A percentile compares a stretch with the other conserved stretches of the same genome.
phyloP scores from a whole-genome alignment of 2,329 filamentous ascomycete species.

The Paracorniculantispora psalliotae region DNA sequence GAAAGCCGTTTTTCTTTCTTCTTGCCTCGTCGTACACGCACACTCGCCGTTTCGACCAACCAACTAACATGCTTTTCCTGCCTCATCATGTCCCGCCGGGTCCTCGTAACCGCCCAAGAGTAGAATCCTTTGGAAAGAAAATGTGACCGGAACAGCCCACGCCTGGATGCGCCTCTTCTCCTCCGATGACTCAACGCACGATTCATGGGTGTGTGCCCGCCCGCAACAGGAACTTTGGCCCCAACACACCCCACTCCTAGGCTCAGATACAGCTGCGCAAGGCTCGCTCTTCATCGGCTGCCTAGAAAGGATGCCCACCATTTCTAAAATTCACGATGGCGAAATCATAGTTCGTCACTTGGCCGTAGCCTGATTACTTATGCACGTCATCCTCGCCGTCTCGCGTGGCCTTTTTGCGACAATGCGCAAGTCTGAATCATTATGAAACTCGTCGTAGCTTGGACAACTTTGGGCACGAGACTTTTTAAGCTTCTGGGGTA shows the following conservation, averaged over 20 bases:
- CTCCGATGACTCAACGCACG: slow-evolving; percentile 3
- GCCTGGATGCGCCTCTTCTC: neutral
- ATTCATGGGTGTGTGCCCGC: slow-evolving; percentile 1
- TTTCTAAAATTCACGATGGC: neutral
- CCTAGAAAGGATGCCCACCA: neutral
- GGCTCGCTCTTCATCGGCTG: too few species aligned
- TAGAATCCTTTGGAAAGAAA: neutral
- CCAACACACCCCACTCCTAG: neutral
- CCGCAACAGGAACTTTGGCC: neutral
- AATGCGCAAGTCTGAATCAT: neutral
- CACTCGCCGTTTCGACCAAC: neutral
- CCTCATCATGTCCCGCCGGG: too few species aligned
- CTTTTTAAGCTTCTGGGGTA: neutral
- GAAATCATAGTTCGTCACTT: neutral
- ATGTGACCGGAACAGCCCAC: neutral
- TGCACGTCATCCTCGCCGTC: neutral
- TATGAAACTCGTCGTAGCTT: neutral
- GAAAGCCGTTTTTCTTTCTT: neutral
- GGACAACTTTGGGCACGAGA: neutral
- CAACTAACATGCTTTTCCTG: neutral
- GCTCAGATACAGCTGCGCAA: neutral
- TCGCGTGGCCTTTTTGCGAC: neutral
- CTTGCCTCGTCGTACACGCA: neutral
- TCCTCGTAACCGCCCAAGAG: too few species aligned
- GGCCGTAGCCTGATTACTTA: neutral